Conservation (phyloP, 148 eudicot genomes). For the Heliamphora exappendiculata region DNA sequence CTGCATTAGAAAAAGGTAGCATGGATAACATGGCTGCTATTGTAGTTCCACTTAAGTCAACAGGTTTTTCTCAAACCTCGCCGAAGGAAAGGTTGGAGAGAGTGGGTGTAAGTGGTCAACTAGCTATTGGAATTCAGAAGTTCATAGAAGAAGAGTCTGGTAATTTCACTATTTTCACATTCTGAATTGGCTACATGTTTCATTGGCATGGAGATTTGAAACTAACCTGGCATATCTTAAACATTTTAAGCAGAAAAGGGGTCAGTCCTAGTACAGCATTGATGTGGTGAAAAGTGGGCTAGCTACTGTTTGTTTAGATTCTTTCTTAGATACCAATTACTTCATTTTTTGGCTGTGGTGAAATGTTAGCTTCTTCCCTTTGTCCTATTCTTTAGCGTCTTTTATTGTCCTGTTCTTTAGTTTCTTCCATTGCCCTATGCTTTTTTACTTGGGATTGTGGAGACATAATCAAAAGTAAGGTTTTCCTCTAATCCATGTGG, state of each 20-base stretch:
- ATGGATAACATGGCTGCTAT: constrained; percentile 81
- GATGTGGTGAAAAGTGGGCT: neutral
- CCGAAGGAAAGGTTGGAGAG: constrained; percentile 15
- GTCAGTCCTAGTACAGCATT: neutral
- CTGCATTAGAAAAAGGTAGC: constrained; percentile 75
- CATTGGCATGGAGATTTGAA: neutral
- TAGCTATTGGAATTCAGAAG: constrained; percentile 27
- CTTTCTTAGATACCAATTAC: neutral
- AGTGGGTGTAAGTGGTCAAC: constrained; percentile 15
- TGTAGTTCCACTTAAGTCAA: constrained; percentile 58
- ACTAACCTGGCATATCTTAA: neutral
- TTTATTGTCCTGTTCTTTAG: too few relatives aligned
- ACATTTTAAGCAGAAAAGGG: neutral
- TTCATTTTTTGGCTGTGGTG: neutral
- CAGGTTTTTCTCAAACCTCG: constrained; percentile 24
- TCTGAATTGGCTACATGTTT: neutral
- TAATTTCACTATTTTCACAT: constrained; percentile 18
- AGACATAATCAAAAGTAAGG: neutral
- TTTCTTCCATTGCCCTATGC: too few relatives aligned
- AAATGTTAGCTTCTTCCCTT: neutral
- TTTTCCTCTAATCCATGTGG: neutral
- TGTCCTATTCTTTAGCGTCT: too few relatives aligned
- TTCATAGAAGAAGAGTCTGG: constrained; percentile 29
- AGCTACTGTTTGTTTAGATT: neutral
- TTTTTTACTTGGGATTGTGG: neutral